Evolutionary conservation across 2,329 filamentous ascomycete genomes (phyloP), one percentile per base, ranked within the genome.

Genomic region (Beauveria asiatica): DNA sequence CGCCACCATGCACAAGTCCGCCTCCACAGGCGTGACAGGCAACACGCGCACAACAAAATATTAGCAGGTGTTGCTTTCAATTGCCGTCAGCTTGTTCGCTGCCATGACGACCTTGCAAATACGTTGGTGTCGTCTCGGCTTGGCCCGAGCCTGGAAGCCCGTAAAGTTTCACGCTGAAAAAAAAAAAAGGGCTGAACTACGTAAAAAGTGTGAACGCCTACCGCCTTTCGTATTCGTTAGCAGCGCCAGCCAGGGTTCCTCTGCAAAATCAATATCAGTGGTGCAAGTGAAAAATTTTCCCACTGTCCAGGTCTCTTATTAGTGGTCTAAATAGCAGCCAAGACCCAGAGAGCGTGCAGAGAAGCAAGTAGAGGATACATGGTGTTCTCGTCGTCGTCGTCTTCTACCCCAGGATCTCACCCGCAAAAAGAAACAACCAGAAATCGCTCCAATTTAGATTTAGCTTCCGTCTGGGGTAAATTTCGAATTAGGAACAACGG

Each of bases 401-500:
- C 54, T 13, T 48, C 51, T 61, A 61, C 59, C 59, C 59, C 59
- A 57, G 59, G 52, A 56, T 59, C 46, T 58, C 56, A 51, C 57
- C 57, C 57, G 49, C 57, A 59, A 59, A 45, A 57, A 27, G 3
- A 51, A 45, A 5, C n/a, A 21, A 11, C 27, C 4, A 21, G 21
- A 16, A 45, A 37, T n/a, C 23, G 11, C 49, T 45, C 57, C 48
- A 56, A 45, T 56, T 55, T 45, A 52, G 59, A 57, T 56, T 57
- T 61, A 61, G 59, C 52, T 50, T 51, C 59, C 59, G 59, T 61
- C 59, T 17, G 59, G 59, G 59, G 59, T 61, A 61, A 37, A 44
- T 48, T 33, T 42, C 25, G 9, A 48, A 51, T 51, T 25, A 42
- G 33, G 55, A 49, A 55, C 49, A 37, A 37, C 33, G 25, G 45